A percentile compares a stretch with the other conserved stretches of the same genome.
phyloP scores from a whole-genome alignment of 306 rosid genomes.

The Dalbergia cultrata region DNA sequence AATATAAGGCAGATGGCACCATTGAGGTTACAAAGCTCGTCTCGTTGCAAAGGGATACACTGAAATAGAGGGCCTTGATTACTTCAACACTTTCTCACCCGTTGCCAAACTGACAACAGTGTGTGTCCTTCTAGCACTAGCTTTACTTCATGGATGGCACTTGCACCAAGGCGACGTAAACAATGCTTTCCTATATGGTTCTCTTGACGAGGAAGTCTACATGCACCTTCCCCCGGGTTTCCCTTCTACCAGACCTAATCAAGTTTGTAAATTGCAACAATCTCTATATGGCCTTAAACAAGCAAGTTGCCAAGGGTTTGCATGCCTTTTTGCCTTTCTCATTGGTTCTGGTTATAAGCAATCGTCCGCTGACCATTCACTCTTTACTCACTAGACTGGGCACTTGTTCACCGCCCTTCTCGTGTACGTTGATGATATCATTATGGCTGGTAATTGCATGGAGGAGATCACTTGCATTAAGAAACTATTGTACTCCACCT shows the following conservation, averaged over 20 bases:
- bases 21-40: too few relatives aligned
- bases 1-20: background rate
- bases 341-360: background rate
- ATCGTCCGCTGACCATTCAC: background rate
- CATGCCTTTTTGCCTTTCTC: too few relatives aligned
- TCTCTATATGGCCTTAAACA: background rate
- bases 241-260: background rate
- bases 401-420: background rate
- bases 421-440: background rate
- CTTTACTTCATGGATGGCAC: background rate
- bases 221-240: background rate
- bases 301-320: background rate
- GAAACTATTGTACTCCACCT: background rate
- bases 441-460: background rate
- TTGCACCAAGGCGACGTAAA: background rate
- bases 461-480: background rate
- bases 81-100: background rate
- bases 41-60: background rate
- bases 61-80: background rate
- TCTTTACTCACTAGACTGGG: rapidly evolving
- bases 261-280: background rate
- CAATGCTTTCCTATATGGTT: background rate
- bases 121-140: background rate
- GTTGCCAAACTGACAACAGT: too few relatives aligned
- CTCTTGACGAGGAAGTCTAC: background rate